Conservation (phyloP, 2,329 filamentous ascomycete genomes). For the Dryadomyces quercivorus region DNA sequence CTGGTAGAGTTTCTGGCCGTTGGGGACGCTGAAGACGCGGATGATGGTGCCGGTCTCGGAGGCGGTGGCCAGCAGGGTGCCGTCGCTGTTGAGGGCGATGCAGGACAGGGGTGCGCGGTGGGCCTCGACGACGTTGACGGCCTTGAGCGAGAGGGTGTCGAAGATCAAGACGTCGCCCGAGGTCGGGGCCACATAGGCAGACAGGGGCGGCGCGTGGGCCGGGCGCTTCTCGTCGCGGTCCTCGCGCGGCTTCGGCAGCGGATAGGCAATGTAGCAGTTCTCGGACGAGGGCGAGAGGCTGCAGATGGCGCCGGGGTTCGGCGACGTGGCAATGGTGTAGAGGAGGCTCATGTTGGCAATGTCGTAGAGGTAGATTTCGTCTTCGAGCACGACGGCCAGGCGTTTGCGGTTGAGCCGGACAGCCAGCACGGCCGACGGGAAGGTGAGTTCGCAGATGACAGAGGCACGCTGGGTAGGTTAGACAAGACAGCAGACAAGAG, state of each 20-base stretch:
- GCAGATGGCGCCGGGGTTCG: slow-evolving; percentile 84
- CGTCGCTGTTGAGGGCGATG: slow-evolving; percentile 84
- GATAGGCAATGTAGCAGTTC: slow-evolving; percentile 91
- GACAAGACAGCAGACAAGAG: too few species aligned
- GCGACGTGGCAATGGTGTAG: slow-evolving; percentile 84
- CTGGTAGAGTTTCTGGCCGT: slow-evolving; percentile 86
- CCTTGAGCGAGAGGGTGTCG: slow-evolving; percentile 78
- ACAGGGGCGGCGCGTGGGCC: slow-evolving; percentile 71
- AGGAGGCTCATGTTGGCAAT: slow-evolving; percentile 97
- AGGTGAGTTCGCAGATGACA: slow-evolving; percentile 96
- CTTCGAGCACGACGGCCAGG: slow-evolving; percentile 84
- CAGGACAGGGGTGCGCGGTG: slow-evolving; percentile 85
- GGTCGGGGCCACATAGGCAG: slow-evolving; percentile 68
- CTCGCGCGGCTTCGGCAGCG: slow-evolving; percentile 62
- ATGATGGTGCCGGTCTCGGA: slow-evolving; percentile 98
- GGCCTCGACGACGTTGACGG: slow-evolving; percentile 89
- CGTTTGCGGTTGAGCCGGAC: slow-evolving; percentile 91
- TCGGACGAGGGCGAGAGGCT: slow-evolving; percentile 89
- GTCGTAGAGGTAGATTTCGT: slow-evolving; percentile 96
- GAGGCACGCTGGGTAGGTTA: slow-evolving; percentile 41
- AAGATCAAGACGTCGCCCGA: slow-evolving; percentile 90
- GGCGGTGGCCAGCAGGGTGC: slow-evolving; percentile 81
- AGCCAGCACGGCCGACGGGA: slow-evolving; percentile 89
- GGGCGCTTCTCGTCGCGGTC: slow-evolving; percentile 48
- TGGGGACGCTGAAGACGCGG: slow-evolving; percentile 83